Percentiles rank a stretch among this genome's conserved stretches.
Evolutionary conservation across 495 filamentous ascomycete genomes (phyloP).

Genomic region (Hypoxylon intermedium): DNA sequence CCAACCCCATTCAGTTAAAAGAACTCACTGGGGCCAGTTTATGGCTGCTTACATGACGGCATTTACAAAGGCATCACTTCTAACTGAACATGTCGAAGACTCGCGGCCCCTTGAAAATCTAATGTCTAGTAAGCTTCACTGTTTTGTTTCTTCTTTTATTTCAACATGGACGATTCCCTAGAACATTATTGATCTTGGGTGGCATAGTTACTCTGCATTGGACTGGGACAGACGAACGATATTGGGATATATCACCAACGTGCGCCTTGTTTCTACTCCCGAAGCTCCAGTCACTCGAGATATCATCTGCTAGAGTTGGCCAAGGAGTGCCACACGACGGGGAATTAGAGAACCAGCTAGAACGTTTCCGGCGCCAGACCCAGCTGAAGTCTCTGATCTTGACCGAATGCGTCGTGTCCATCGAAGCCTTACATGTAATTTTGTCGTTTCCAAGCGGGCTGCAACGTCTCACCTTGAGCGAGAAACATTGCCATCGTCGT

Average conservation of each 20-base stretch:
- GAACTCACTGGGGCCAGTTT: constrained; percentile 6
- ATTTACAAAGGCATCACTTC: constrained; percentile 20
- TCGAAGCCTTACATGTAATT: constrained; percentile 12
- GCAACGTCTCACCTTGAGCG: background rate
- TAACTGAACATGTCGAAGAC: background rate
- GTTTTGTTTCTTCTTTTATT: background rate
- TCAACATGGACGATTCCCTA: background rate
- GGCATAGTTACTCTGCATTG: constrained; percentile 20
- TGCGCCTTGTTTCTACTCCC: constrained; percentile 22
- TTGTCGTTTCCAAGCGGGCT: constrained; percentile 17
- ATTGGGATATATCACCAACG: constrained; percentile 9
- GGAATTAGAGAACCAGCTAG: background rate
- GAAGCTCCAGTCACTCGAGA: constrained; percentile 18
- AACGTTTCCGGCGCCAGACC: constrained; percentile 10
- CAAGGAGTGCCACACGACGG: background rate
- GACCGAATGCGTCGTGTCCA: constrained; percentile 13
- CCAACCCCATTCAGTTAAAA: constrained; percentile 6
- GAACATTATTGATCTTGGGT: background rate
- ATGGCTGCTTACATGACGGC: constrained; percentile 8
- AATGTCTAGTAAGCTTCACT: constrained; percentile 11
- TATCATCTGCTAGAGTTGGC: constrained; percentile 20
- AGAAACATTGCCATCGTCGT: constrained; percentile 5
- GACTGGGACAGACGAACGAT: background rate
- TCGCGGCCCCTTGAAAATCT: constrained; percentile 12
- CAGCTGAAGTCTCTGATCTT: constrained; percentile 12